A percentile compares a stretch with the other conserved stretches of the same genome.
phyloP scores from a whole-genome alignment of 2,329 filamentous ascomycete species.

The Dactylellina leptospora region DNA sequence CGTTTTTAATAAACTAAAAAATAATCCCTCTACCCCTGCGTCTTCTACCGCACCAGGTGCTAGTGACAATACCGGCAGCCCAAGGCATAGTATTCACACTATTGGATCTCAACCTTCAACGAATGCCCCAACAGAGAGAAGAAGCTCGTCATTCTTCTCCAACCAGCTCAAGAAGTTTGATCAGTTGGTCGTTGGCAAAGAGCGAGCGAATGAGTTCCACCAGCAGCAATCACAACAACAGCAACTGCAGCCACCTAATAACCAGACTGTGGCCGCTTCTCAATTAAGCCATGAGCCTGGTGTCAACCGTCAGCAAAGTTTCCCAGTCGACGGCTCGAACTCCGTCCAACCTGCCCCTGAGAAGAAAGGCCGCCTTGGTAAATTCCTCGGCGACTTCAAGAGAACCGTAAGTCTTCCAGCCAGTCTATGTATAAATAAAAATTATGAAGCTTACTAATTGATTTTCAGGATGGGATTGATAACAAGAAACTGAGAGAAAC shows the following conservation, averaged over 20 bases:
- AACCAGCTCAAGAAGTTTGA: slow-evolving; percentile 44
- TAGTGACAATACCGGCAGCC: slow-evolving; percentile 29
- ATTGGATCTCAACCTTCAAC: slow-evolving; percentile 37
- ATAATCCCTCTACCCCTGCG: slow-evolving; percentile 8
- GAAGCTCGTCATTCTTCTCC: slow-evolving; percentile 38
- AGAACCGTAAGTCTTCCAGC: slow-evolving; percentile 17
- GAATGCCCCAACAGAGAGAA: slow-evolving; percentile 20
- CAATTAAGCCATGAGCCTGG: slow-evolving; percentile 26
- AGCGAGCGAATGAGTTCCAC: slow-evolving; percentile 44
- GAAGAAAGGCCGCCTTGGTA: slow-evolving; percentile 42
- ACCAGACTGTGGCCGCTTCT: not conserved
- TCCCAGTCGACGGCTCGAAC: slow-evolving; percentile 34
- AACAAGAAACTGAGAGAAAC: slow-evolving; percentile 32
- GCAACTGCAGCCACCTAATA: slow-evolving; percentile 6
- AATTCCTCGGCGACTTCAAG: slow-evolving; percentile 39
- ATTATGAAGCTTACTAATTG: too few species aligned
- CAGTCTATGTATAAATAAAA: too few species aligned
- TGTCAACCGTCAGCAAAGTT: slow-evolving; percentile 39
- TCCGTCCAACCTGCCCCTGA: slow-evolving; percentile 36
- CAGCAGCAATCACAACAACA: slow-evolving; percentile 25
- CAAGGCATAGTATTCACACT: slow-evolving; percentile 41
- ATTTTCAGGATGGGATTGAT: slow-evolving; percentile 9
- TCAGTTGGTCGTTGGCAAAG: slow-evolving; percentile 40
- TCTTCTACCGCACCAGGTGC: slow-evolving; percentile 6
- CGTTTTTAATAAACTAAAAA: slow-evolving; percentile 29